phyloP scores from a whole-genome alignment of 306 rosid genomes.

The Dicorynia guianensis region DNA sequence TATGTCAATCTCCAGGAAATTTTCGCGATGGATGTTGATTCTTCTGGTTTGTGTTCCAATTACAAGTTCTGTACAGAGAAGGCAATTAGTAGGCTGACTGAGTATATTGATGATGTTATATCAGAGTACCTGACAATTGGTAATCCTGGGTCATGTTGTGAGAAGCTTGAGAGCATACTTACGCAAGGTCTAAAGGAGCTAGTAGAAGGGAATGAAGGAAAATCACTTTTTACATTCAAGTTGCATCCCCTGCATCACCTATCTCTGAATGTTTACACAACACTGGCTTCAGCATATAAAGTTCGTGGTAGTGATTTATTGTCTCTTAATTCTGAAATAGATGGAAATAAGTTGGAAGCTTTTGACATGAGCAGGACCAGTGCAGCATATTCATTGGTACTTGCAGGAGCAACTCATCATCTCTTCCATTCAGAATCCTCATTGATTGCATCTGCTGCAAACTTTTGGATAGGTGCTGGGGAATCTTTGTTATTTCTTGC shows the following conservation, averaged over 20 bases:
- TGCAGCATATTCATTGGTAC: conserved; percentile 73
- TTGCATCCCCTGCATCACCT: conserved; percentile 73
- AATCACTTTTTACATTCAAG: conserved; percentile 41
- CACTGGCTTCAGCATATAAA: conserved; percentile 76
- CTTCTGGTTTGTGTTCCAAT: conserved; percentile 42
- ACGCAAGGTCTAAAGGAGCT: conserved; percentile 52
- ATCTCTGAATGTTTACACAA: conserved; percentile 68
- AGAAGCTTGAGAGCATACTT: conserved; percentile 65
- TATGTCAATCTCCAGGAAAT: conserved; percentile 58
- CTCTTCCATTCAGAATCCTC: conserved; percentile 73
- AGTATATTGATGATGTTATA: conserved; percentile 58
- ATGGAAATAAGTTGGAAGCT: conserved; percentile 41
- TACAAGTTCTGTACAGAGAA: conserved; percentile 39
- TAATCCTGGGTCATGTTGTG: conserved; percentile 61
- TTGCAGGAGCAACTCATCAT: conserved; percentile 76
- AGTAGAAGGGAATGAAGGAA: conserved; percentile 46
- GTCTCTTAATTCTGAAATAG: conserved; percentile 38
- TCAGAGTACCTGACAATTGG: conserved; percentile 62
- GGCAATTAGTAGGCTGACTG: conserved; percentile 50
- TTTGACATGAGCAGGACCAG: conserved; percentile 62
- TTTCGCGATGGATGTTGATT: conserved; percentile 41
- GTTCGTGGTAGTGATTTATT: conserved; percentile 54
- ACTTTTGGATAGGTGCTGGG: conserved; percentile 76
- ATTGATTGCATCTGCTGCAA: conserved; percentile 64
- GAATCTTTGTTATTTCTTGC: conserved; percentile 68